Base-by-base conservation (phyloP, 345 rosid species). In the Brassica carinata region DNA sequence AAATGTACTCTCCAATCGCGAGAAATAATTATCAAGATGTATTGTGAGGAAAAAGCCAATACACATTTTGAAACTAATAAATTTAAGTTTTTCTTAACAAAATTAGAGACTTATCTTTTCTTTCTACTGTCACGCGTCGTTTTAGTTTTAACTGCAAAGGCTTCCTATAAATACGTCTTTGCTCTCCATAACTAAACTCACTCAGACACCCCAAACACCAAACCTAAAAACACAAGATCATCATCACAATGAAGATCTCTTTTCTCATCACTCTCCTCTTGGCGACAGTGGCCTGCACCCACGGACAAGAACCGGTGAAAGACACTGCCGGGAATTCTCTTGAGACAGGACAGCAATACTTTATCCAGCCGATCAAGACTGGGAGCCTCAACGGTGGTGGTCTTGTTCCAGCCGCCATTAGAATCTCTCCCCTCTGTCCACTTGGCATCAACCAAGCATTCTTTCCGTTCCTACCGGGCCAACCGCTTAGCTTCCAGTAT, bases 321-420 rank as follows among this genome's bases (percentile, higher is more conserved):
- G 82, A 79, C 61, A 7, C 48, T 0, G 48, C 7, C 26, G 82
- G 73, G 36, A 17, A 65, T 7, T 0, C 7, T 3, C 2, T 65
- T 65, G 0, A 10, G 11, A 0, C 6, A 0, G 67, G 61, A 4
- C 1, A 26, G 18, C 1, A 15, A 66, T 78, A 78, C 82, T 55
- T 55, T 7, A 78, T 78, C 31, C 71, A 63, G 57, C 76, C 57
- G 30, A 40, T 64, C 64, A 59, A 59, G 27, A 8, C 63, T 5
- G 11, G 11, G 1, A 31, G 34, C 9, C 8, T 2, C 8, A 63
- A 31, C 1, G 76, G 65, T 3, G 77, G 73, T 55, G 77, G 72
- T 71, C 77, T 72, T 72, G 72, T 72, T 40, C 77, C 82, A 64
- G 72, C 71, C 7, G 3, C 72, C 6, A 7, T 2, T 51, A 0